Conservation (phyloP, 495 filamentous ascomycete genomes). For the Lasiosphaeriaceae sp. region DNA sequence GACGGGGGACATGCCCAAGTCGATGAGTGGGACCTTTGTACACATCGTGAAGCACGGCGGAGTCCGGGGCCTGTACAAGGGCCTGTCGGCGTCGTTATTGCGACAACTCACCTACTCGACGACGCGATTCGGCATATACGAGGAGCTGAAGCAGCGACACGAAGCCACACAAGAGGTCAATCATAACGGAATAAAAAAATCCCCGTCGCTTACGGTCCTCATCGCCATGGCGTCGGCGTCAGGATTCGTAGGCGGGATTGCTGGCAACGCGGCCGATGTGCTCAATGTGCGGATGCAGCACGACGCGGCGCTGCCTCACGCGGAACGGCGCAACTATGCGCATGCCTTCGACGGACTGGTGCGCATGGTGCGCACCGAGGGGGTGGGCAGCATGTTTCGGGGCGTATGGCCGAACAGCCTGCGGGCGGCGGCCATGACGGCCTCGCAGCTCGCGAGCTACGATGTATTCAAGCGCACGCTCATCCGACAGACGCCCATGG, state of each 20-base stretch:
- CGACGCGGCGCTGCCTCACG: constrained; percentile 73
- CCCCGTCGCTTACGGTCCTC: constrained; percentile 64
- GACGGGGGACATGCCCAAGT: constrained; percentile 58
- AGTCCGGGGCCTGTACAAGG: constrained; percentile 73
- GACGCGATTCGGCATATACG: constrained; percentile 90
- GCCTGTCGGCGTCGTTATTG: constrained; percentile 85
- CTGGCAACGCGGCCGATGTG: constrained; percentile 92
- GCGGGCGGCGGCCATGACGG: constrained; percentile 90
- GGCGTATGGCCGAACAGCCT: constrained; percentile 90
- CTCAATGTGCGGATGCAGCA: constrained; percentile 98
- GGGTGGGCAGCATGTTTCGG: constrained; percentile 66
- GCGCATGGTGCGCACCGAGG: constrained; percentile 80
- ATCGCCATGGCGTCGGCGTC: constrained; percentile 77
- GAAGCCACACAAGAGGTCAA: not conserved
- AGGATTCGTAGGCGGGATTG: constrained; percentile 83
- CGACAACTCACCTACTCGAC: constrained; percentile 92
- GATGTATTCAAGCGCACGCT: constrained; percentile 84
- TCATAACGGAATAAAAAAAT: constrained; percentile 23
- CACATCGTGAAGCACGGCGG: constrained; percentile 66
- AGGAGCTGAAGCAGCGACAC: constrained; percentile 71
- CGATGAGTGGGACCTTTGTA: constrained; percentile 76
- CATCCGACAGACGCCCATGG: constrained; percentile 61
- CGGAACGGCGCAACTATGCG: constrained; percentile 79
- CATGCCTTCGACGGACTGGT: constrained; percentile 83
- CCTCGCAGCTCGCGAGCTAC: constrained; percentile 84